phyloP scores from a whole-genome alignment of 2,329 filamentous ascomycete genomes.

The Diaporthe longicolla region DNA sequence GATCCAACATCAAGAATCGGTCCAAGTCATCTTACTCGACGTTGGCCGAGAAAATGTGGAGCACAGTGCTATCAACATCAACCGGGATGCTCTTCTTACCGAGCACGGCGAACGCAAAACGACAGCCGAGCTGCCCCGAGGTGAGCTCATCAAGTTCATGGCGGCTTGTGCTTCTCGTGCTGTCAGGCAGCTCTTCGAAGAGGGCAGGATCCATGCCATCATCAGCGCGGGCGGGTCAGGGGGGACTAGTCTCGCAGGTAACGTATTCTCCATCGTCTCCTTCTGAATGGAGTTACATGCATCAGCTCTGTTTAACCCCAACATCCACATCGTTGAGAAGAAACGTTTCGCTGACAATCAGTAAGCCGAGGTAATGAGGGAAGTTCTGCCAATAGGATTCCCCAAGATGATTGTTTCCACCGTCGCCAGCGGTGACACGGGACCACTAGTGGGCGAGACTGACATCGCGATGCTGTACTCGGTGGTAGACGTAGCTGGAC shows the following conservation, averaged over 20 bases:
- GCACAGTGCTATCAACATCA: slow-evolving; percentile 62
- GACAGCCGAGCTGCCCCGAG: slow-evolving; percentile 60
- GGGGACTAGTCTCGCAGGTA: slow-evolving; percentile 34
- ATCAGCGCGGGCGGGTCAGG: slow-evolving; percentile 72
- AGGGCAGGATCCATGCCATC: slow-evolving; percentile 65
- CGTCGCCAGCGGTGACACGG: slow-evolving; percentile 76
- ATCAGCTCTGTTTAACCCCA: background rate
- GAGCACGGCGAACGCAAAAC: slow-evolving; percentile 50
- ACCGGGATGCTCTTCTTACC: slow-evolving; percentile 58
- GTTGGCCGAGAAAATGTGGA: slow-evolving; percentile 63
- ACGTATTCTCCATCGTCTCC: background rate
- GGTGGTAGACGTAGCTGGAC: slow-evolving; percentile 78
- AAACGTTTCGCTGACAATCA: slow-evolving; percentile 62
- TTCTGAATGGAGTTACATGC: background rate
- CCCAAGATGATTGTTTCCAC: slow-evolving; percentile 81
- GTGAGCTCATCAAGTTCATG: slow-evolving; percentile 71
- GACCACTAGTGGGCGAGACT: slow-evolving; percentile 74
- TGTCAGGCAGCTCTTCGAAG: slow-evolving; percentile 56
- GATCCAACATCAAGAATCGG: slow-evolving; percentile 52
- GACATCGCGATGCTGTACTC: slow-evolving; percentile 80
- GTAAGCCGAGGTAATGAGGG: slow-evolving; percentile 71
- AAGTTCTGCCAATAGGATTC: slow-evolving; percentile 73
- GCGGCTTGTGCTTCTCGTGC: slow-evolving; percentile 60
- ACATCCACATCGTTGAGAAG: slow-evolving; percentile 56
- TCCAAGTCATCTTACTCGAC: slow-evolving; percentile 50